Evolutionary conservation across 1,284 basidiomycete genomes (phyloP), one percentile per base, ranked within the genome.

Genomic region (Papiliotrema nemorosa): DNA sequence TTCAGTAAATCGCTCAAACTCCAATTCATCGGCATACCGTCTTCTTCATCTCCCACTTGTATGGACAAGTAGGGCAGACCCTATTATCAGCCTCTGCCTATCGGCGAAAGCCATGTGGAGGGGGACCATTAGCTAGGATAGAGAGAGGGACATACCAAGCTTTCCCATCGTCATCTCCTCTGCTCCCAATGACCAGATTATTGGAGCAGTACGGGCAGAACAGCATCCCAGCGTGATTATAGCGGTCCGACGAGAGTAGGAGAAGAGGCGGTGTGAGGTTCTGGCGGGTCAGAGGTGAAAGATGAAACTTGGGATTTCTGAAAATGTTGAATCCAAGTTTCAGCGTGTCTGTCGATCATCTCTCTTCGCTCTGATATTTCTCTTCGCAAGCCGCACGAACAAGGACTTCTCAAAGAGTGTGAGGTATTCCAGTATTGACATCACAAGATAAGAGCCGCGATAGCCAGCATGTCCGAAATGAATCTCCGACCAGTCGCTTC

Each of bases 191-290:
- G 47, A 90, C 83, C 16, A 97, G 82, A 52, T 91, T 80, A 73
- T 97, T 97, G 41, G 90, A 84, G 70, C 94, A 98, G 49, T 87
- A 91, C 33, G 93, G 93, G 69, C 94, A 97, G 79, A 96, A 96
- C 25, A 94, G 80, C 90, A 92, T 90, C 1, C 14, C 54, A 27
- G 36, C 5, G 20, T 14, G 26, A 29, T 27, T 9, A 9, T 24
- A 5, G 25, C 9, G 10, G 20, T 22, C 7, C 31, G 31, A 33
- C 9, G 20, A 38, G 36, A 38, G 36, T 38, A 9, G 36, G 24
- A 24, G 24, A 41, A 10, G 9, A 10, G 9, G 20, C 12, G 36
- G 12, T 38, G n/a, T n/a, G 36, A 38, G 12, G 20, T 20, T 10
- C 12, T 10, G 9, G 31, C n/a, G n/a, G 9, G n/a, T 10, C n/a